Base-by-base conservation (phyloP, 805 yeast genomes). In the Kuraishia piskuri region DNA sequence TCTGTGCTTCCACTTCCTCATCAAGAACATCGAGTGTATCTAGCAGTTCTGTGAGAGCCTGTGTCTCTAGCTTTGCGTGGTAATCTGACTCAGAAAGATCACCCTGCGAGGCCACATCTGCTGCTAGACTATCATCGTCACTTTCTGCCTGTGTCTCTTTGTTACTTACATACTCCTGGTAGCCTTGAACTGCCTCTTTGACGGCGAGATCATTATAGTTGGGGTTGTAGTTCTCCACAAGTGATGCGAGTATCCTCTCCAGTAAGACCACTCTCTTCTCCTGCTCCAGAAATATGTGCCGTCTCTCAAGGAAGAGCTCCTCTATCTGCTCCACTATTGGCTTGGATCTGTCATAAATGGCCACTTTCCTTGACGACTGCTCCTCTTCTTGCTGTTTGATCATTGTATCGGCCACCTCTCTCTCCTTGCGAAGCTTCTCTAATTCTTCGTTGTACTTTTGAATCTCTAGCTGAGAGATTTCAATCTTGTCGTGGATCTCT, bases 121-220 rank as follows among this genome's bases (percentile, higher is more conserved):
- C 25, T 22, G n/a, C 49, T 19, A 10, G n/a, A 31, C 40, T n/a
- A 8, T 22, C 49, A 21, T 12, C 40, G 6, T 48, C 50, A 6
- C 12, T 21, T 7, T 19, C 12, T 3, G 40, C 53, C 5, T n/a
- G 49, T 14, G 46, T 50, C 3, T 53, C 67, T 46, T 70, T 67
- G 57, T 76, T 76, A 10, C 78, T 75, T 8, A 67, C 58, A 58
- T 77, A 74, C 56, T 79, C 76, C 48, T 78, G 79, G 62, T 67
- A 85, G 0, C 71, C 70, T 20, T 77, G 71, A 19, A 90, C 83
- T 1, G 91, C 83, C 21, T 73, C 77, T 65, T 89, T 89, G 20
- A 91, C 97, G 0, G 91, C 95, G 7, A 82, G 80, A 68, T 91
- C 97, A 63, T 91, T 90, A 69, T 90, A 81, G 61, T 90, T 86